Conservation (phyloP, 495 filamentous ascomycete species). For the Hypoxylon fuscum region DNA sequence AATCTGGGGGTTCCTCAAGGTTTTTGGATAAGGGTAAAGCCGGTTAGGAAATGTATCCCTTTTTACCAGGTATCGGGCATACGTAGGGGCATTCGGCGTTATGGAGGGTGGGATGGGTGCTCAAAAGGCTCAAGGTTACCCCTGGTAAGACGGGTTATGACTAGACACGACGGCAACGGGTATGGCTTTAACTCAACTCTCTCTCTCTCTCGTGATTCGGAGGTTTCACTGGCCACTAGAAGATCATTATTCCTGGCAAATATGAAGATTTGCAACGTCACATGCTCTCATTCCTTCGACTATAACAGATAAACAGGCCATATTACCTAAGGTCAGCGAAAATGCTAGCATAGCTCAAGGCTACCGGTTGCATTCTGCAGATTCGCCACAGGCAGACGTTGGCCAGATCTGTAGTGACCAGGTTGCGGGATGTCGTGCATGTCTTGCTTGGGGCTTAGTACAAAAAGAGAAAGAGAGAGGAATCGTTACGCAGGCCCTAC, state of each 20-base stretch:
- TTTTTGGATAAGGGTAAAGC: slow-evolving; percentile 70
- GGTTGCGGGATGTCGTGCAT: slow-evolving; percentile 39
- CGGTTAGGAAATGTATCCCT: slow-evolving; percentile 17
- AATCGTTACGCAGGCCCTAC: slow-evolving; percentile 35
- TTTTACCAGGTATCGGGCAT: slow-evolving; percentile 12
- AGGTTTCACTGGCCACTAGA: slow-evolving; percentile 16
- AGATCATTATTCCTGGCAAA: slow-evolving; percentile 7
- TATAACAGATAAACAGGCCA: slow-evolving; percentile 11
- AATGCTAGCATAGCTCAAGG: slow-evolving; percentile 7
- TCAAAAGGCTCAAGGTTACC: slow-evolving; percentile 10
- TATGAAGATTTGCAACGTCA: slow-evolving; percentile 15
- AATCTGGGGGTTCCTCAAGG: slow-evolving; percentile 91
- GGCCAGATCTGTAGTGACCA: slow-evolving; percentile 34
- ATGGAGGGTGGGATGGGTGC: slow-evolving; percentile 2
- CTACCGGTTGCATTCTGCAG: slow-evolving; percentile 15
- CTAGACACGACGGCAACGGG: slow-evolving; percentile 26
- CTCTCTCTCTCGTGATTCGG: slow-evolving; percentile 7
- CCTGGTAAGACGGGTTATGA: slow-evolving; percentile 32
- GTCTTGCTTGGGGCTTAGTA: slow-evolving; percentile 30
- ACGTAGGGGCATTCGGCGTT: slow-evolving; percentile 32
- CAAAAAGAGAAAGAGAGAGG: slow-evolving; percentile 21
- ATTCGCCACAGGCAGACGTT: slow-evolving; percentile 32
- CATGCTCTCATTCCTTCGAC: slow-evolving; percentile 7
- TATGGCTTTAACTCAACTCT: slow-evolving; percentile 32
- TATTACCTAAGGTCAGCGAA: slow-evolving; percentile 14